These are phyloP conservation scores for Wickerhamiella pararugosa DNA, from an alignment of 1,139 yeast genomes.

Conservation along the genomic window DNA sequence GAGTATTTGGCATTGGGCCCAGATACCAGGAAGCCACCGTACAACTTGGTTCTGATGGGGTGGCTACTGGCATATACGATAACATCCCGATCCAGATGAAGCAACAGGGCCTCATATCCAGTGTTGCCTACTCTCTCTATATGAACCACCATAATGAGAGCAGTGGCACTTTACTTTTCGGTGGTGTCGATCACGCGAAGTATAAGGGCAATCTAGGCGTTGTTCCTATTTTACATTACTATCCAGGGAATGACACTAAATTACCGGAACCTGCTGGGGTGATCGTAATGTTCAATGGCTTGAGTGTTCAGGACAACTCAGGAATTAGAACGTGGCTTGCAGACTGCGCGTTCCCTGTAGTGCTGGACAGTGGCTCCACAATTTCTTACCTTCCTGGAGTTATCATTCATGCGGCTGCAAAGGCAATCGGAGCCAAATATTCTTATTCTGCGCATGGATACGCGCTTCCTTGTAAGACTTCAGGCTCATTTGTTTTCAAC, in stretches of 20 bases:
- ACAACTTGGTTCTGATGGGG: neutral
- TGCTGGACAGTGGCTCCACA: constrained; percentile 24
- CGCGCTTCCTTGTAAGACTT: constrained; percentile 11
- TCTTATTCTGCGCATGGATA: constrained; percentile 10
- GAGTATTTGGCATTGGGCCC: constrained; percentile 41
- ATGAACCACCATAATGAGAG: constrained; percentile 28
- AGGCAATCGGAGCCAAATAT: constrained; percentile 11
- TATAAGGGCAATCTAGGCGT: constrained; percentile 30
- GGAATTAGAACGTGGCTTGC: constrained; percentile 2
- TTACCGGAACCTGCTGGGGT: no score
- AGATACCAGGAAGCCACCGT: constrained; percentile 3
- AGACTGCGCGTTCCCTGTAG: constrained; percentile 10
- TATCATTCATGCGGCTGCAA: constrained; percentile 13
- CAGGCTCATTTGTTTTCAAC: constrained; percentile 17
- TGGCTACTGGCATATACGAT: constrained; percentile 8
- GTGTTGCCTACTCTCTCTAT: constrained; percentile 38
- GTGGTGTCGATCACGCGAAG: constrained; percentile 41
- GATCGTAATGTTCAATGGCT: no score
- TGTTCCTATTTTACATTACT: constrained; percentile 9
- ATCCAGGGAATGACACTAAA: no score
- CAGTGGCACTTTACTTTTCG: constrained; percentile 38
- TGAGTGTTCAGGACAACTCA: no score
- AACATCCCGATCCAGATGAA: constrained; percentile 30
- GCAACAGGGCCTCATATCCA: constrained; percentile 30
- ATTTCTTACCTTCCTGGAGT: constrained; percentile 18